Evolutionary conservation across 306 rosid species (phyloP), one percentile per base, ranked within the genome.

Genomic region (Chamaecrista fasciculata): DNA sequence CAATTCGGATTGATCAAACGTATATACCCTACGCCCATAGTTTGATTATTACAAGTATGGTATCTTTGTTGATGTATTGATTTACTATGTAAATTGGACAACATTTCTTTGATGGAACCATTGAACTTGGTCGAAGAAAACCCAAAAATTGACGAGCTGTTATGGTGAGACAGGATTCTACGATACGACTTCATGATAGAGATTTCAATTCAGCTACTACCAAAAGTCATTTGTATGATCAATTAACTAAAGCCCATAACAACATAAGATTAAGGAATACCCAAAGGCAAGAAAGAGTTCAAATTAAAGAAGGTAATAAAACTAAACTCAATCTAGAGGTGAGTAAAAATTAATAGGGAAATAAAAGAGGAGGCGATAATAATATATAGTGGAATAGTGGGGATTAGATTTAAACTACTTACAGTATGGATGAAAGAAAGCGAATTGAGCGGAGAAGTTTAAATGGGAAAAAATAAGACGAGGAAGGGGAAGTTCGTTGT

Each of bases 151-250:
- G 78, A 83, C 21, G 89, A 80, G 12, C 79, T 76, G 74, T 73
- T 85, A 65, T 46, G 77, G 49, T 82, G 67, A 43, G 49, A 56
- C 3, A 87, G 78, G 74, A 89, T 78, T 77, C 84, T 92, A 84
- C 86, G 67, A 67, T 87, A 85, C 7, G 96, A 96, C 62, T 77
- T 86, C 90, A 91, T 84, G 71, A 85, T 75, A 36, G 85, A 75
- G 76, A 92, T 82, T 77, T 95, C 94, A 79, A 85, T 52, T 80
- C 68, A 85, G 57, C 91, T 64, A 73, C 89, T 80, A 72, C 79
- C n/a, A n/a, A n/a, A 66, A 62, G 76, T 79, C 95, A 89, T 84
- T 81, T 46, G 82, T 36, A 71, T 29, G 59, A 66, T 77, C 60
- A 71, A 71, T 49, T 62, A 78, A 62, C 50, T 24, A 77, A 58